These are phyloP conservation scores for Fomitopsis pulvina DNA, from an alignment of 768 basidiomycete species.

Conservation along the genomic window DNA sequence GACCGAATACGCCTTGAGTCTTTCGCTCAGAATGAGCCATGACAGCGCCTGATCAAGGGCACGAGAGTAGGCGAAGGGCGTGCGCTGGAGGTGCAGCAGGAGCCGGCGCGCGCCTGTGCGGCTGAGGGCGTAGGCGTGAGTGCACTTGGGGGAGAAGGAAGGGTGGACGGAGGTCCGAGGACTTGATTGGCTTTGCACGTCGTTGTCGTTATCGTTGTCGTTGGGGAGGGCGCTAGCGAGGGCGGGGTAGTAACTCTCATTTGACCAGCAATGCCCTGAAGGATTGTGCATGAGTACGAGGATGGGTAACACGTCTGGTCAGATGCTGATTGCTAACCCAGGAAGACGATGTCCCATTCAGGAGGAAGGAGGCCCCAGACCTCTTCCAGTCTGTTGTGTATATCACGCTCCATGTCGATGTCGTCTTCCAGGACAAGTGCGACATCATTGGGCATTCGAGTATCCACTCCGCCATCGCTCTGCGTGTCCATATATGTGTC, in stretches of 20 bases:
- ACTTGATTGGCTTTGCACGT: neutral
- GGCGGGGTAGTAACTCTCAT: constrained; percentile 47
- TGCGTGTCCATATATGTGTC: constrained; percentile 54
- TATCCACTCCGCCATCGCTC: too few relatives aligned
- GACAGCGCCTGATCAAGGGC: constrained; percentile 69
- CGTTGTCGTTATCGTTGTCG: too few relatives aligned
- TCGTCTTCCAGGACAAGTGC: constrained; percentile 72
- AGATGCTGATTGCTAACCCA: constrained; percentile 39
- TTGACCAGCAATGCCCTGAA: constrained; percentile 77
- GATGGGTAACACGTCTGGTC: neutral
- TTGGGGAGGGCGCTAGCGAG: constrained; percentile 14
- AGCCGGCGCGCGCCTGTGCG: constrained; percentile 54
- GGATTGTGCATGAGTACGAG: constrained; percentile 1
- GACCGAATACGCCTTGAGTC: constrained; percentile 54
- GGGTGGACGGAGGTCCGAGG: constrained; percentile 39
- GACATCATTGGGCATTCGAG: too few relatives aligned
- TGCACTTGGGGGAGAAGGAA: constrained; percentile 60
- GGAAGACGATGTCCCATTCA: constrained; percentile 69
- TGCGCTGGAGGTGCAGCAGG: constrained; percentile 48
- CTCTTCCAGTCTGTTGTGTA: constrained; percentile 31
- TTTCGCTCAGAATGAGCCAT: constrained; percentile 54
- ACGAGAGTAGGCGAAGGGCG: constrained; percentile 71
- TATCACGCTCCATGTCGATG: constrained; percentile 68
- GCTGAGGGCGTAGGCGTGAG: constrained; percentile 66
- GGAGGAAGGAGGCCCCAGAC: constrained; percentile 49